Percentiles rank a stretch among this genome's conserved stretches.
Conservation (phyloP, 352 stramenopile genomes). For the Blastocystis sp. region DNA sequence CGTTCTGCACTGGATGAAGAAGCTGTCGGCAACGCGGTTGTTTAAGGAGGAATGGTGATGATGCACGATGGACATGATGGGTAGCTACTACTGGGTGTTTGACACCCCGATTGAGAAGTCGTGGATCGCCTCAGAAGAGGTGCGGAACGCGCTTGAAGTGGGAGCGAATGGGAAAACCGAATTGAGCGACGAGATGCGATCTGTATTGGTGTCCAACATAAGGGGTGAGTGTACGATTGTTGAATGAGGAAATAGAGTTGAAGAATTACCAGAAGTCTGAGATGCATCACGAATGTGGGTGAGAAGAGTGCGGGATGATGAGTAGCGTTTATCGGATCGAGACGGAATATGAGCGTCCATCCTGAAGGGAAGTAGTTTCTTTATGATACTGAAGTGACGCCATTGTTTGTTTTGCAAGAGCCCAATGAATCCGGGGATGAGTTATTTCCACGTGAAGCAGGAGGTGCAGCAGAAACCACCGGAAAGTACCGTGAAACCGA, state of each 20-base stretch:
- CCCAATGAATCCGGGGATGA: slow-evolving; percentile 11
- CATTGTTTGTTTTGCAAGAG: not conserved
- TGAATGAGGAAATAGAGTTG: not conserved
- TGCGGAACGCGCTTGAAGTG: not conserved
- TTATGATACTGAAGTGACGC: not conserved
- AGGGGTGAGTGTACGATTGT: not conserved
- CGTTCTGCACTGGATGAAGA: slow-evolving; percentile 69
- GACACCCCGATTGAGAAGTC: slow-evolving; percentile 10
- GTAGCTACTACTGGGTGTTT: slow-evolving; percentile 57
- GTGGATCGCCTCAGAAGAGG: slow-evolving; percentile 19
- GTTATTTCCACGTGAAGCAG: not conserved
- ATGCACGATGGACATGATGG: not conserved
- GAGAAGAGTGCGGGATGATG: not conserved
- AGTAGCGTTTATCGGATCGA: slow-evolving; percentile 19
- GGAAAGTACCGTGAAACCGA: not conserved
- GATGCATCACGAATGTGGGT: slow-evolving; percentile 2
- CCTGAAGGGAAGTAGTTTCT: not conserved
- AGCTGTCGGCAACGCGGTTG: slow-evolving; percentile 14
- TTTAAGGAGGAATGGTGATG: slow-evolving; percentile 44
- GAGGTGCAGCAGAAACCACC: not conserved
- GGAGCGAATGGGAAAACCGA: not conserved
- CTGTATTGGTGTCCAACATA: not conserved
- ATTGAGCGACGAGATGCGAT: not conserved
- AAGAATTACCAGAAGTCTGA: slow-evolving; percentile 6
- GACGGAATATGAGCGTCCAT: not conserved